These are phyloP conservation scores for Exophiala mesophila DNA, from an alignment of 2,329 filamentous ascomycete species.

Conservation along the genomic window DNA sequence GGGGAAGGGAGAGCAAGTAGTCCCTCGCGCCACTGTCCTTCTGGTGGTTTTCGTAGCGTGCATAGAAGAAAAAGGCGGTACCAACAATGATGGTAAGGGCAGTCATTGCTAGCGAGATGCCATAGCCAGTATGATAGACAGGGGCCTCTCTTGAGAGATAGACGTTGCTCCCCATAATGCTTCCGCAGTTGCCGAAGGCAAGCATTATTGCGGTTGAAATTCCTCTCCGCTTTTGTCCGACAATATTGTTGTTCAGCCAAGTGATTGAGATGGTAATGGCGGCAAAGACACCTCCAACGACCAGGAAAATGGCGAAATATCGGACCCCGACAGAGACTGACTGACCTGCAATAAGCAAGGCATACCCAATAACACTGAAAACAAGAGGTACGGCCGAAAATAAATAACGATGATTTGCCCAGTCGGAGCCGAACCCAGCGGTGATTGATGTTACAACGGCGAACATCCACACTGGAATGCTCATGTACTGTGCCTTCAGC, in stretches of 20 bases:
- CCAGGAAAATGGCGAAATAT: conserved; percentile 26
- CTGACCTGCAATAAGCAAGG: conserved; percentile 24
- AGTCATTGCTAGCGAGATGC: conserved; percentile 21
- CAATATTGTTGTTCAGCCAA: conserved; percentile 29
- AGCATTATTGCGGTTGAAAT: conserved; percentile 36
- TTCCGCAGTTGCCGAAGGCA: conserved; percentile 44
- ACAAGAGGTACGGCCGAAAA: conserved; percentile 32
- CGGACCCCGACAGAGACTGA: conserved; percentile 26
- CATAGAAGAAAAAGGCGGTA: not conserved
- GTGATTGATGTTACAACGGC: conserved; percentile 25
- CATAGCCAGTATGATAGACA: conserved; percentile 36
- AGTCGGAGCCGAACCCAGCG: conserved; percentile 27
- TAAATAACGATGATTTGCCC: conserved; percentile 28
- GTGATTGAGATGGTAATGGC: conserved; percentile 30
- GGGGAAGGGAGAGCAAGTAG: conserved; percentile 29
- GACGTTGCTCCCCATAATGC: conserved; percentile 40
- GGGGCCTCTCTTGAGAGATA: conserved; percentile 39
- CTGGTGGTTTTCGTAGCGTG: not conserved
- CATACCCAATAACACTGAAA: conserved; percentile 30
- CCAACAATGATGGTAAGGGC: not conserved
- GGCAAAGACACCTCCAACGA: conserved; percentile 30
- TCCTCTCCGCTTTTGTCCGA: conserved; percentile 25
- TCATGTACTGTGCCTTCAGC: conserved; percentile 30
- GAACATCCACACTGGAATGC: conserved; percentile 31
- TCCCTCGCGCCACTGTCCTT: not conserved